Evolutionary conservation across 2,329 filamentous ascomycete species (phyloP).

Genomic region (Alternaria solani): DNA sequence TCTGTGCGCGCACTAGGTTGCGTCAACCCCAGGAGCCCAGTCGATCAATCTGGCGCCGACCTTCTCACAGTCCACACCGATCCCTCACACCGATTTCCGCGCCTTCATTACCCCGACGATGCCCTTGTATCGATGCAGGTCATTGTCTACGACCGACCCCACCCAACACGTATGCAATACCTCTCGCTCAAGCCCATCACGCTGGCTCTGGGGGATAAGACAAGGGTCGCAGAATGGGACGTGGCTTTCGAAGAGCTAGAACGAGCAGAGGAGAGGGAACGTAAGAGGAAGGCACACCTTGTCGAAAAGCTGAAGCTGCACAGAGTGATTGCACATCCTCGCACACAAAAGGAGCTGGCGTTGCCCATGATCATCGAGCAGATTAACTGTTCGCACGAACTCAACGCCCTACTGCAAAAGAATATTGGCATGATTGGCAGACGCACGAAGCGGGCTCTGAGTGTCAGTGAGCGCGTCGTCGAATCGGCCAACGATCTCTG

Average conservation of each 20-base stretch:
- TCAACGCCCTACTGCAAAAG: slow-evolving; percentile 84
- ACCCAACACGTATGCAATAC: slow-evolving; percentile 92
- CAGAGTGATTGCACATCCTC: slow-evolving; percentile 77
- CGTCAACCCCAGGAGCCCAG: slow-evolving; percentile 69
- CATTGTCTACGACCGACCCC: slow-evolving; percentile 86
- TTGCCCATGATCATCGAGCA: slow-evolving; percentile 86
- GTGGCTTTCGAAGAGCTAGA: slow-evolving; percentile 62
- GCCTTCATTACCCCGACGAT: slow-evolving; percentile 72
- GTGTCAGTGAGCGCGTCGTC: slow-evolving; percentile 92
- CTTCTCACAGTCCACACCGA: slow-evolving; percentile 70
- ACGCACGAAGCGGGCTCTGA: slow-evolving; percentile 82
- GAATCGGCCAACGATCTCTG: slow-evolving; percentile 89
- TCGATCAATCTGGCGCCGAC: slow-evolving; percentile 67
- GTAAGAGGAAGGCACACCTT: slow-evolving; percentile 70
- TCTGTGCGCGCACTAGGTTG: slow-evolving; percentile 87
- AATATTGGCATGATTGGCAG: slow-evolving; percentile 87
- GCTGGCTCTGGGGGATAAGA: slow-evolving; percentile 76
- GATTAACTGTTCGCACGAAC: slow-evolving; percentile 94
- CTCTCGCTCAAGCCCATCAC: slow-evolving; percentile 90
- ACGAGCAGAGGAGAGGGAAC: slow-evolving; percentile 74
- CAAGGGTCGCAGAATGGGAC: slow-evolving; percentile 51
- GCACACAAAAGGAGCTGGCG: slow-evolving; percentile 83
- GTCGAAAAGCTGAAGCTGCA: slow-evolving; percentile 89
- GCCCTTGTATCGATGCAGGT: slow-evolving; percentile 80
- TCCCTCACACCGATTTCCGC: slow-evolving; percentile 66